phyloP scores from a whole-genome alignment of 2,329 filamentous ascomycete species.

The Phymatotrichopsis omnivora region DNA sequence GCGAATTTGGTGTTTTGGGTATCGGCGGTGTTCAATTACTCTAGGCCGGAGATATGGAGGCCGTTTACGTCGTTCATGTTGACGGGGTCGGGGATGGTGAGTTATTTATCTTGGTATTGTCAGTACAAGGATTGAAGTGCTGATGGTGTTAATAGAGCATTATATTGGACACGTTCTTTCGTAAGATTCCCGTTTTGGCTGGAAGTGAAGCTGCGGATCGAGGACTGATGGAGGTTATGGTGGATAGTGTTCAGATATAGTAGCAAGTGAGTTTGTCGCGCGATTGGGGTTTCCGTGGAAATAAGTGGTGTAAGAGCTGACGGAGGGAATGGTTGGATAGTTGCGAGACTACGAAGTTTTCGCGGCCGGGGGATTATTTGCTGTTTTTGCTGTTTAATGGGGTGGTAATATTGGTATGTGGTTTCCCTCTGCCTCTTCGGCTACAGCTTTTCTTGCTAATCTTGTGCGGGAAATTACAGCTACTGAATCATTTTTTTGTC shows the following conservation, averaged over 20 bases:
- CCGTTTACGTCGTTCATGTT: conserved; percentile 40
- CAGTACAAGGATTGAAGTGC: neutral
- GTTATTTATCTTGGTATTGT: neutral
- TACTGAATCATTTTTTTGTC: conserved; percentile 45
- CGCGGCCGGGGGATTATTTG: conserved; percentile 65
- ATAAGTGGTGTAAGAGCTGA: neutral
- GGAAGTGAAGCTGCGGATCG: conserved; percentile 16
- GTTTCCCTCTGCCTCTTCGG: conserved; percentile 48
- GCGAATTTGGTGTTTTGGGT: conserved; percentile 47
- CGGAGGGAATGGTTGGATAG: neutral
- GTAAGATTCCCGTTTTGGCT: conserved; percentile 37
- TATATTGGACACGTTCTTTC: conserved; percentile 63
- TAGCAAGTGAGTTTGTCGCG: conserved; percentile 48
- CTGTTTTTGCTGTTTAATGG: conserved; percentile 69
- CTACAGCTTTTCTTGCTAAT: conserved; percentile 16
- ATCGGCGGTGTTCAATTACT: conserved; percentile 43
- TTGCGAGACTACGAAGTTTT: conserved; percentile 54
- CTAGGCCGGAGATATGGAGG: conserved; percentile 43
- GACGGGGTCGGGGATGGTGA: conserved; percentile 35
- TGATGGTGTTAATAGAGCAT: conserved; percentile 40
- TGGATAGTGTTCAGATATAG: conserved; percentile 61
- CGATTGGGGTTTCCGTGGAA: neutral
- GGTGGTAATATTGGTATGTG: conserved; percentile 59
- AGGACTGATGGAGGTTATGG: conserved; percentile 32
- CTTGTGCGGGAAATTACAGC: conserved; percentile 25